Conservation (phyloP, 2,329 filamentous ascomycete species). For the Venturia oleaginea region DNA sequence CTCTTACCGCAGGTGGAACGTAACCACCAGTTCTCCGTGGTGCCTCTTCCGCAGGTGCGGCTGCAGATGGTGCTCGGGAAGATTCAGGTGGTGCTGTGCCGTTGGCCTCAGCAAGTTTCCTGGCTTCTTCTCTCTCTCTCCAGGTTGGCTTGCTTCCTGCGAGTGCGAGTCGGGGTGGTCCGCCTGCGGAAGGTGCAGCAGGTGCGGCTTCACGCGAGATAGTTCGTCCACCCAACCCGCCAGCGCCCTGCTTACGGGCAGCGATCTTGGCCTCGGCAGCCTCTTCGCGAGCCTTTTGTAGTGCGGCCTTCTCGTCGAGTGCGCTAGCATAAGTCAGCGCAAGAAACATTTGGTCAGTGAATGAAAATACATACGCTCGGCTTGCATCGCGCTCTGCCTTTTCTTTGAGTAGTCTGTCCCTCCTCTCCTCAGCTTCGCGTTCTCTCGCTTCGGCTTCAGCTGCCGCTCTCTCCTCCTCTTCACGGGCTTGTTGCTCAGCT, state of each 20-base stretch:
- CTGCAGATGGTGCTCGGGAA: constrained; percentile 23
- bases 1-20: constrained; percentile 34
- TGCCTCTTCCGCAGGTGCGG: constrained; percentile 26
- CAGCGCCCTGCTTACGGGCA: constrained; percentile 51
- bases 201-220: constrained; percentile 30
- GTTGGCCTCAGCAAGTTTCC: constrained; percentile 22
- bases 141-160: constrained; percentile 45
- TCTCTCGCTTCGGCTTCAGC: constrained; percentile 81
- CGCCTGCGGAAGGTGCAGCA: constrained; percentile 39
- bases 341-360: constrained; percentile 15
- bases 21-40: constrained; percentile 36
- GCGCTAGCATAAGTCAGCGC: constrained; percentile 40
- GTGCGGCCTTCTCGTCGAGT: constrained; percentile 52
- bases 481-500: constrained; percentile 64
- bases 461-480: constrained; percentile 75
- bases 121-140: constrained; percentile 57
- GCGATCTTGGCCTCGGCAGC: constrained; percentile 72
- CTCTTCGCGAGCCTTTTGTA: constrained; percentile 75
- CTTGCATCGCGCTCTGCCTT: constrained; percentile 50
- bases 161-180: constrained; percentile 54
- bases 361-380: constrained; percentile 41
- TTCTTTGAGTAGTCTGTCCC: constrained; percentile 64
- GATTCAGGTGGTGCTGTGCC: constrained; percentile 26
- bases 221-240: constrained; percentile 19
- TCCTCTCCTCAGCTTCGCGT: constrained; percentile 69